These are phyloP conservation scores for Cyclanthera cordifolia DNA, from an alignment of 306 rosid genomes.

Conservation along the genomic window DNA sequence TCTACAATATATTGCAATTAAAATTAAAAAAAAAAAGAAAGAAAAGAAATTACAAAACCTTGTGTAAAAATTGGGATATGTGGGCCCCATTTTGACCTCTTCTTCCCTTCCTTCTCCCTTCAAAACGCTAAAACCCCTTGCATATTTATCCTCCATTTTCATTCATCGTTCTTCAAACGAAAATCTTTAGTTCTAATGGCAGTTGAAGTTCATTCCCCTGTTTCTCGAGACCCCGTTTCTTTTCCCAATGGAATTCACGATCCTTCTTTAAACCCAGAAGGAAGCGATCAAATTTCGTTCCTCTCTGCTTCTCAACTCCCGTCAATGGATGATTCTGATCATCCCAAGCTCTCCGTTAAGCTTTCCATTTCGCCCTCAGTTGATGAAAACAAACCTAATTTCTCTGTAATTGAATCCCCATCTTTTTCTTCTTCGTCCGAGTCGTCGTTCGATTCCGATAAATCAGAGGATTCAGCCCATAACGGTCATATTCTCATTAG, in stretches of 20 bases:
- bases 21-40: too few species aligned
- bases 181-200: not conserved
- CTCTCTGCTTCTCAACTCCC: not conserved
- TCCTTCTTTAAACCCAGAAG: not conserved
- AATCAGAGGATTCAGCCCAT: not conserved
- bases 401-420: not conserved
- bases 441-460: not conserved
- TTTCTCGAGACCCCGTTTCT: constrained; percentile 9
- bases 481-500: constrained; percentile 1
- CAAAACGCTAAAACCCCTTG: constrained; percentile 5
- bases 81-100: constrained; percentile 18
- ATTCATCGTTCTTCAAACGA: not conserved
- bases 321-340: not conserved
- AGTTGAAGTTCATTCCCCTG: not conserved
- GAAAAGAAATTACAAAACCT: too few species aligned
- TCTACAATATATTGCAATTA: not conserved
- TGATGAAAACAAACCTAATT: not conserved
- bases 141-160: not conserved
- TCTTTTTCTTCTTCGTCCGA: not conserved
- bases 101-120: constrained; percentile 14
- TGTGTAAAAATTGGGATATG: not conserved
- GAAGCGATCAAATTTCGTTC: not conserved
- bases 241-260: not conserved
- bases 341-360: not conserved
- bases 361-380: not conserved